Percentiles rank a stretch among this genome's conserved stretches.
Conservation (phyloP, 2,329 filamentous ascomycete genomes). For the Penicillium sp. region DNA sequence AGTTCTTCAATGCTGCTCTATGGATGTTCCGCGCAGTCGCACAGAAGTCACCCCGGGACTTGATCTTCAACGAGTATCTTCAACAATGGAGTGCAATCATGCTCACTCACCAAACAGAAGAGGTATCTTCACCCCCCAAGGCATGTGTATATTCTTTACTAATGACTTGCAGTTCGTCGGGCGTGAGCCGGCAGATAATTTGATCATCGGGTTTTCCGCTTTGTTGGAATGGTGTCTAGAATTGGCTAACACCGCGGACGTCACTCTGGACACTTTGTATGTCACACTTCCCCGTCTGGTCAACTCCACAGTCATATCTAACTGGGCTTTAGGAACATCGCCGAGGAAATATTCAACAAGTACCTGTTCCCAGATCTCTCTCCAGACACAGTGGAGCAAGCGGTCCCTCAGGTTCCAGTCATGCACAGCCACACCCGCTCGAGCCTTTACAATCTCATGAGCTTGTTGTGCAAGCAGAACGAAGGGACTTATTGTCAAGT, state of each 20-base stretch:
- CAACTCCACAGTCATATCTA: background rate
- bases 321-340: conserved; percentile 37
- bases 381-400: conserved; percentile 23
- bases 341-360: conserved; percentile 56
- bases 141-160: conserved; percentile 11
- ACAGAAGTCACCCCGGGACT: conserved; percentile 35
- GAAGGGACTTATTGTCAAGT: conserved; percentile 49
- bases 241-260: conserved; percentile 32
- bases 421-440: conserved; percentile 57
- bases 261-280: conserved; percentile 35
- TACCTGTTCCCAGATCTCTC: conserved; percentile 63
- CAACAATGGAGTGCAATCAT: conserved; percentile 43
- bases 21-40: conserved; percentile 43
- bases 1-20: conserved; percentile 47
- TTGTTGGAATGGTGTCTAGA: conserved; percentile 44
- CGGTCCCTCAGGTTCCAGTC: conserved; percentile 44
- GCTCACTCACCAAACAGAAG: conserved; percentile 41
- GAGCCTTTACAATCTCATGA: conserved; percentile 60
- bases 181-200: conserved; percentile 42
- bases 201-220: conserved; percentile 43
- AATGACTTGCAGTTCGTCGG: conserved; percentile 42
- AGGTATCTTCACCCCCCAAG: conserved; percentile 28
- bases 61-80: conserved; percentile 41
- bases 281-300: background rate
- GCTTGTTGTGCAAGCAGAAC: conserved; percentile 52